Base-by-base conservation (phyloP, 129 eudicot genomes). In the Tagetes erecta region DNA sequence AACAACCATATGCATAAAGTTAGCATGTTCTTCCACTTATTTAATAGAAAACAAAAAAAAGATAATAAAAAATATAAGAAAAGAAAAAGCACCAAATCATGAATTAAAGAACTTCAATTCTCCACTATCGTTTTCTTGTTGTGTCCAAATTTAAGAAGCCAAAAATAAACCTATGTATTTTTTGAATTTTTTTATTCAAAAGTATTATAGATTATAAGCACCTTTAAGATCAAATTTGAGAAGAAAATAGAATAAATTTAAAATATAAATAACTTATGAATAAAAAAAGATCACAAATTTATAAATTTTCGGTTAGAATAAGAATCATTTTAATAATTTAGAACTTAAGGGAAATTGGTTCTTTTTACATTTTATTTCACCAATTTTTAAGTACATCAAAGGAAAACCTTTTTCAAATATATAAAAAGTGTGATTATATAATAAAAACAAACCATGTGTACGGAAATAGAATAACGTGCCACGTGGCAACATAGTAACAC, bases 81-180 rank as follows among this genome's bases (percentile, higher is more conserved):
- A 40, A 65, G 42, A 35, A 51, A 68, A 33, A 10, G 72, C 56
- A 50, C 72, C 56, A 45, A 11, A 62, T 78, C 37, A 71, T 62
- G 65, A 49, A 62, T 62, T 62, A 40, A 64, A 63, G 39, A 71
- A 72, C 67, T 34, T 71, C 72, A 71, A 14, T 63, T 51, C 82
- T 60, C 77, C 82, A 71, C 77, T 78, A 70, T 41, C 66, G 58
- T n/a, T 3, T 33, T 35, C 2, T 46, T 77, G 20, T 70, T 77
- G 70, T 58, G 71, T 70, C 71, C 52, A 70, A 12, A 51, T 7
- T 70, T 69, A 64, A 44, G 70, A 69, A 77, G 76, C 38, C 70
- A 77, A 49, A 31, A 46, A 36, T 38, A 68, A 58, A 69, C 58
- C 53, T 62, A 56, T 9, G 27, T 67, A 34, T 55, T 31, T 12